These are phyloP conservation scores for Penicillium coprophilum DNA, from an alignment of 495 filamentous ascomycete genomes.

Conservation along the genomic window DNA sequence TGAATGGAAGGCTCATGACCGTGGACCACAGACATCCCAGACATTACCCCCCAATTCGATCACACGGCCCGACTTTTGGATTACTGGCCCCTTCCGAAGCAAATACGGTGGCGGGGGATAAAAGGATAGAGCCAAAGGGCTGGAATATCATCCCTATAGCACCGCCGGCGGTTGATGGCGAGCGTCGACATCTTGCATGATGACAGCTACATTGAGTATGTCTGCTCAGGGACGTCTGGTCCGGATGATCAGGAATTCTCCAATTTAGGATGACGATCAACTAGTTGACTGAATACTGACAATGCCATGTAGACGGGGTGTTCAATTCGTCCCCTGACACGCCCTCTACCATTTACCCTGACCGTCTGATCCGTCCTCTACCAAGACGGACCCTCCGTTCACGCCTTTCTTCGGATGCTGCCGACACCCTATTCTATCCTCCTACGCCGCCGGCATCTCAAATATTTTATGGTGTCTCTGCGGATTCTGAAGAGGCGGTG, in stretches of 20 bases:
- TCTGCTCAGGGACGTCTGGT: constrained; percentile 33
- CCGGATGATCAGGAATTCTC: constrained; percentile 16
- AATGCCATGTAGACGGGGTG: constrained; percentile 47
- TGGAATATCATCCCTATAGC: constrained; percentile 17
- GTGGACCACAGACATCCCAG: constrained; percentile 5
- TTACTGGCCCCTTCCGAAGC: constrained; percentile 13
- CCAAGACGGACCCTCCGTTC: constrained; percentile 85
- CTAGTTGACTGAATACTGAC: constrained; percentile 44
- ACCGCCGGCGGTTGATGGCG: constrained; percentile 36
- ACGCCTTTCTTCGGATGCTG: constrained; percentile 78
- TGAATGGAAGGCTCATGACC: neutral
- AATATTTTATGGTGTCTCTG: constrained; percentile 75
- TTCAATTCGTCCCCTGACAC: constrained; percentile 67
- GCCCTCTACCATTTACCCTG: constrained; percentile 72
- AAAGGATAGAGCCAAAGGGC: constrained; percentile 15
- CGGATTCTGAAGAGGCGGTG: constrained; percentile 38
- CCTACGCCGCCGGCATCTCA: constrained; percentile 63
- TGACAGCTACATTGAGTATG: constrained; percentile 53
- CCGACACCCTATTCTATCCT: constrained; percentile 78
- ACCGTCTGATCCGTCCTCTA: constrained; percentile 89
- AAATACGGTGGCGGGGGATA: constrained; percentile 26
- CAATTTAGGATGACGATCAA: constrained; percentile 21
- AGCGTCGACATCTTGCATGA: constrained; percentile 39
- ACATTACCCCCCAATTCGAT: constrained; percentile 2
- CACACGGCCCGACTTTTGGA: constrained; percentile 6